Percentiles rank a stretch among this genome's conserved stretches.
These are phyloP conservation scores for Xylaria multiplex DNA, from an alignment of 2,329 filamentous ascomycete species.

Conservation along the genomic window DNA sequence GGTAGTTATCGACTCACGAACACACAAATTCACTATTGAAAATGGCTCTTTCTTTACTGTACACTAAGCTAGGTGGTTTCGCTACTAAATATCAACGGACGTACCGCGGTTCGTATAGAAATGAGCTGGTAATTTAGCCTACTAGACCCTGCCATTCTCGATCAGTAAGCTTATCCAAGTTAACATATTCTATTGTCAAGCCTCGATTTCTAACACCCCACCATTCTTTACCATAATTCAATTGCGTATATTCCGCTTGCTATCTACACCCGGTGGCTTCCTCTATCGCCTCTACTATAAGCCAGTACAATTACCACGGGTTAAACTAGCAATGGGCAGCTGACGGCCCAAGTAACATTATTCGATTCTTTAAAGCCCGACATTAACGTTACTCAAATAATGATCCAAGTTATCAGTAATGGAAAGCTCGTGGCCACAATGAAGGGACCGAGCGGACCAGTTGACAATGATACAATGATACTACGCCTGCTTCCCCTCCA, in stretches of 20 bases:
- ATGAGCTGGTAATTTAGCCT: neutral
- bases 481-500: neutral
- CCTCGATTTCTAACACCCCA: neutral
- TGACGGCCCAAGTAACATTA: neutral
- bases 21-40: no score
- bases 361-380: neutral
- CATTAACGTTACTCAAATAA: neutral
- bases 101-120: neutral
- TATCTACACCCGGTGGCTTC: no score
- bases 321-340: neutral
- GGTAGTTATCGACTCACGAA: no score
- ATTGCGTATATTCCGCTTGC: neutral
- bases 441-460: neutral
- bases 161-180: neutral
- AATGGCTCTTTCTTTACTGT: no score
- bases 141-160: conserved; percentile 1
- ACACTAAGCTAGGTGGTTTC: no score
- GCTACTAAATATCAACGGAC: no score
- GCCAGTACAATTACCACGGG: neutral
- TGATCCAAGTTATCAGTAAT: neutral
- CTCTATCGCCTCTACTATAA: neutral
- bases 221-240: neutral
- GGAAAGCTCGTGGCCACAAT: neutral
- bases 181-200: neutral
- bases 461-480: neutral